These are phyloP conservation scores for Cenchrus americanus DNA, from an alignment of 176 grass and related monocot species.

Conservation along the genomic window DNA sequence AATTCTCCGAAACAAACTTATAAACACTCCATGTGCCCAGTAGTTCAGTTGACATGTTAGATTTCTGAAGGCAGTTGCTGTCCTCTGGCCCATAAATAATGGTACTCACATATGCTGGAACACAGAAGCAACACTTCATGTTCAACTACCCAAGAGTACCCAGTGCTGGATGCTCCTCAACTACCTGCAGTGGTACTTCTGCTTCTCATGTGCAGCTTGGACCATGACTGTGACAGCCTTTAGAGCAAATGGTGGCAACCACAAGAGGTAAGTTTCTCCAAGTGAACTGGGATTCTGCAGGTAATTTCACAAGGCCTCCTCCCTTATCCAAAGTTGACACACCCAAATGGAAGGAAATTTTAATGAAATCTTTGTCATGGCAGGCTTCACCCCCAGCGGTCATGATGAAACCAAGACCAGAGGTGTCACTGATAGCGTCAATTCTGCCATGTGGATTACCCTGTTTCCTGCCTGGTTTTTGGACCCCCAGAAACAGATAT, in stretches of 20 bases:
- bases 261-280: neutral
- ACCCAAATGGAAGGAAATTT: neutral
- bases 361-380: neutral
- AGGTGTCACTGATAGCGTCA: neutral
- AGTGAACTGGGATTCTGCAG: neutral
- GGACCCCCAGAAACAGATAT: constrained; percentile 8
- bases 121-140: constrained; percentile 2
- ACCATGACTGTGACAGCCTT: constrained; percentile 23
- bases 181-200: constrained; percentile 8
- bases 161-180: neutral
- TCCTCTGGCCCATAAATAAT: constrained; percentile 21
- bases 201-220: constrained; percentile 13
- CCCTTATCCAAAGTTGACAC: neutral
- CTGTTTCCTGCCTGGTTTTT: neutral
- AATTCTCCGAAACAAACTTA: neutral
- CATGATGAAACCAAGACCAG: neutral
- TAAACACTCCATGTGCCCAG: constrained; percentile 3
- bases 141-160: constrained; percentile 19
- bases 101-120: constrained; percentile 16
- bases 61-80: neutral
- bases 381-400: neutral
- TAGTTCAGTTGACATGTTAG: neutral
- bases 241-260: constrained; percentile 2
- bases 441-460: neutral
- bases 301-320: neutral